Conservation (phyloP, 2,329 filamentous ascomycete genomes). For the Fusarium redolens region DNA sequence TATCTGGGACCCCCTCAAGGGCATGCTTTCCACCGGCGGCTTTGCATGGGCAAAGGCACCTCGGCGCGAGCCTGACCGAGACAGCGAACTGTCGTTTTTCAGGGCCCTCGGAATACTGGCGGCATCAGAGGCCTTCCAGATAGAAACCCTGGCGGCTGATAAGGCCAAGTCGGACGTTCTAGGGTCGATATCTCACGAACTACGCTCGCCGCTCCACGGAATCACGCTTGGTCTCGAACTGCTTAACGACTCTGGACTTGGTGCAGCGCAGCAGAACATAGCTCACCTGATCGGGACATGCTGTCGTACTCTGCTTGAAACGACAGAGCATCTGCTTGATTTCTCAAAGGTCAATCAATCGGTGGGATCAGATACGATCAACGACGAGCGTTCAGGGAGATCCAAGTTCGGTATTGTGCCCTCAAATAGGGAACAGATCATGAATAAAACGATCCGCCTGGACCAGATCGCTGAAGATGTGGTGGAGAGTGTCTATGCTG, state of each 20-base stretch:
- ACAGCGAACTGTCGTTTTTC: neutral
- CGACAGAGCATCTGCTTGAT: neutral
- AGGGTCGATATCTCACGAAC: neutral
- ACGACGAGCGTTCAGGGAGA: rapidly evolving
- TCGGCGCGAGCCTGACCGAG: neutral
- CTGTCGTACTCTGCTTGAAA: neutral
- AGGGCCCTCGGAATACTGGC: neutral
- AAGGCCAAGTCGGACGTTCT: conserved; percentile 4
- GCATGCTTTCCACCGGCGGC: neutral
- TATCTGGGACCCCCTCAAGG: neutral
- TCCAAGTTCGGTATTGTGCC: no score
- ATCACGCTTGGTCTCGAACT: neutral
- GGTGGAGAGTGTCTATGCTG: conserved; percentile 8
- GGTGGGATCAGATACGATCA: rapidly evolving
- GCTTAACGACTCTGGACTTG: neutral
- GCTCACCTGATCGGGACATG: neutral
- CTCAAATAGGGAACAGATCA: no score
- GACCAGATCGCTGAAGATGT: neutral
- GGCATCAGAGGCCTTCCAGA: neutral
- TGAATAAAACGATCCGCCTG: neutral
- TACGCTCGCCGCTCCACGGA: conserved; percentile 6
- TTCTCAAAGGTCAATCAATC: neutral
- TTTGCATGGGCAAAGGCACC: neutral
- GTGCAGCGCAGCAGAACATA: neutral
- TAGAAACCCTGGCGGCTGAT: neutral